Percentiles rank a stretch among this genome's conserved stretches.
Evolutionary conservation across 345 rosid species (phyloP).

Genomic region (Euclidium syriacum): DNA sequence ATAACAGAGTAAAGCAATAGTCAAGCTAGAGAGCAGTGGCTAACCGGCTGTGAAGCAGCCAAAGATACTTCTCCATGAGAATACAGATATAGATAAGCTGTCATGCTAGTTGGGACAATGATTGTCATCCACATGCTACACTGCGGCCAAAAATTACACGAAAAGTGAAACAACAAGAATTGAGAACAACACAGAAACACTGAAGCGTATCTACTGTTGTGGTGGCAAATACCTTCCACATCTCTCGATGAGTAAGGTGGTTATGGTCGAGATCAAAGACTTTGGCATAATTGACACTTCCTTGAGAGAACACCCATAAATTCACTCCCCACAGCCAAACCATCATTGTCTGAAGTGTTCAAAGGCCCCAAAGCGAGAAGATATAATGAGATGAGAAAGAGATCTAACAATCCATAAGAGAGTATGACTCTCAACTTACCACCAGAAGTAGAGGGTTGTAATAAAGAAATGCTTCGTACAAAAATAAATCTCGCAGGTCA

Average conservation of each 20-base stretch:
- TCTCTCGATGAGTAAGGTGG: slow-evolving; percentile 86
- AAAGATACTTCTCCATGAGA: slow-evolving; percentile 96
- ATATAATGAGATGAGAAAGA: background rate
- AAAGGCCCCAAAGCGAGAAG: background rate
- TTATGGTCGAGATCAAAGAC: slow-evolving; percentile 87
- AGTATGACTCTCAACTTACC: slow-evolving; percentile 43
- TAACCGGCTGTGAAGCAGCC: slow-evolving; percentile 99
- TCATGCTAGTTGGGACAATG: slow-evolving; percentile 94
- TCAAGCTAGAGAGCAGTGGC: slow-evolving; percentile 27
- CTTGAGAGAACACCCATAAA: slow-evolving; percentile 83
- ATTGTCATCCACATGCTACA: slow-evolving; percentile 96
- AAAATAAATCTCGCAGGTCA: slow-evolving; percentile 70
- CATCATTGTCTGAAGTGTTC: slow-evolving; percentile 61
- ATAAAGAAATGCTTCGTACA: slow-evolving; percentile 89
- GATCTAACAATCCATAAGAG: background rate
- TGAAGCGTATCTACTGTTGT: background rate
- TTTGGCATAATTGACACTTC: slow-evolving; percentile 75
- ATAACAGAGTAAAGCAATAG: background rate
- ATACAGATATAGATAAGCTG: slow-evolving; percentile 86
- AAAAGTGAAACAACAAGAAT: slow-evolving; percentile 20
- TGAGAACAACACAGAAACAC: background rate
- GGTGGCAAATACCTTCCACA: slow-evolving; percentile 71
- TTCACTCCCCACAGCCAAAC: slow-evolving; percentile 98
- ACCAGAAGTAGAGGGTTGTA: slow-evolving; percentile 94
- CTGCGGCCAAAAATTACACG: slow-evolving; percentile 45